Evolutionary conservation across 2,329 filamentous ascomycete species (phyloP).

Genomic region (Chaetomiaceae sp.): DNA sequence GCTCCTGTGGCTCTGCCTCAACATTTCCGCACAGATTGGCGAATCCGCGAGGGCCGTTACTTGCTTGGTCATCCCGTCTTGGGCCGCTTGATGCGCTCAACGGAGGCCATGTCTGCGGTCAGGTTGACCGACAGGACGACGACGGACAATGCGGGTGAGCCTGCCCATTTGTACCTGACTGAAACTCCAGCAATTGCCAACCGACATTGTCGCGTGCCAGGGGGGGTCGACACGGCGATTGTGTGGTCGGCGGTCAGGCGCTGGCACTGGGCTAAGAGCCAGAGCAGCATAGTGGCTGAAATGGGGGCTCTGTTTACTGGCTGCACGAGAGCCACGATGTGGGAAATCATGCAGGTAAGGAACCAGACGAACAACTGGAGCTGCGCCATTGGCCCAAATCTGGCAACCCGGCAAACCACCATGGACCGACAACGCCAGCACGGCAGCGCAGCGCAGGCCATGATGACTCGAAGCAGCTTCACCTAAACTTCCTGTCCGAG

Average conservation of each 20-base stretch:
- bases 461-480: slow-evolving; percentile 10
- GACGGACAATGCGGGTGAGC: slow-evolving; percentile 3
- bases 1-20: neutral
- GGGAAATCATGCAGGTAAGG: slow-evolving; percentile 20
- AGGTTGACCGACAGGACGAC: neutral
- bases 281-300: slow-evolving; percentile 16
- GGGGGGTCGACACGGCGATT: slow-evolving; percentile 5
- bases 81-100: neutral
- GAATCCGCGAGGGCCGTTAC: neutral
- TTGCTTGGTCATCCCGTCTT: neutral
- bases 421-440: slow-evolving; percentile 11
- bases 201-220: neutral
- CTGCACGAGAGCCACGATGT: slow-evolving; percentile 19
- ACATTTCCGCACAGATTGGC: neutral
- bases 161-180: slow-evolving; percentile 20
- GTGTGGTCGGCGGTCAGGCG: slow-evolving; percentile 2
- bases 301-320: slow-evolving; percentile 18
- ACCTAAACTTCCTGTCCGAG: neutral
- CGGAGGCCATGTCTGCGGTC: neutral
- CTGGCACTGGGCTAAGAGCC: slow-evolving; percentile 12
- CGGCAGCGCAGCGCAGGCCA: neutral
- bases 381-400: slow-evolving; percentile 18
- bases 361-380: slow-evolving; percentile 22
- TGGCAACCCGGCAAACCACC: neutral
- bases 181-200: slow-evolving; percentile 15